A percentile compares a stretch with the other conserved stretches of the same genome.
These are phyloP conservation scores for Corrigiola litoralis DNA, from an alignment of 179 eudicot species.

Conservation along the genomic window DNA sequence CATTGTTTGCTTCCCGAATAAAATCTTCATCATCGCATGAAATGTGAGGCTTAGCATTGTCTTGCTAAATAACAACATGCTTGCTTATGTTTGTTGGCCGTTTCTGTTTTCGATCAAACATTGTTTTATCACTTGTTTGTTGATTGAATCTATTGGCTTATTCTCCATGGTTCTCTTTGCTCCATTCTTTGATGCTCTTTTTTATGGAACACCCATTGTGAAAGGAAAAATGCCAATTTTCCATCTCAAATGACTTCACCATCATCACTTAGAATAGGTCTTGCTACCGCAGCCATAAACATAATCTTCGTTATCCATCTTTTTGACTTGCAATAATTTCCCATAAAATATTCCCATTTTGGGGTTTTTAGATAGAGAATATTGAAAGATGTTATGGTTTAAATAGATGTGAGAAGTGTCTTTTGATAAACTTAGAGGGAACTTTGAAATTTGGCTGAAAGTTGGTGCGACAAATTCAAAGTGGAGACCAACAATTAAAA, in stretches of 20 bases:
- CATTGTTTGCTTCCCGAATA: neutral
- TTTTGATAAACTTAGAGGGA: no score
- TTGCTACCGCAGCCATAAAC: neutral
- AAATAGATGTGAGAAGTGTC: no score
- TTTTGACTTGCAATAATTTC: no score
- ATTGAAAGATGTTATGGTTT: no score
- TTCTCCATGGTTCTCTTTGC: neutral
- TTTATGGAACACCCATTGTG: neutral
- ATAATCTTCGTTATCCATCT: neutral
- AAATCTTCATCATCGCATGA: neutral
- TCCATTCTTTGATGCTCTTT: neutral
- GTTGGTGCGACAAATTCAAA: no score
- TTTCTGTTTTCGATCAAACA: neutral
- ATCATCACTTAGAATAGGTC: neutral
- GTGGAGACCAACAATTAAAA: no score
- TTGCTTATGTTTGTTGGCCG: neutral
- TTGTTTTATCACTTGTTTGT: neutral
- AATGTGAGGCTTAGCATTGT: conserved; percentile 1
- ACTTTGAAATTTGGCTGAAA: no score
- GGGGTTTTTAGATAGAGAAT: no score
- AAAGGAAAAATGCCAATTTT: neutral
- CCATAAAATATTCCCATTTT: no score
- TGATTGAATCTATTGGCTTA: neutral
- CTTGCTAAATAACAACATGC: neutral
- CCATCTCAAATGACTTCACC: neutral